Base-by-base conservation (phyloP, 495 filamentous ascomycete species). In the Aspergillus nanangensis region DNA sequence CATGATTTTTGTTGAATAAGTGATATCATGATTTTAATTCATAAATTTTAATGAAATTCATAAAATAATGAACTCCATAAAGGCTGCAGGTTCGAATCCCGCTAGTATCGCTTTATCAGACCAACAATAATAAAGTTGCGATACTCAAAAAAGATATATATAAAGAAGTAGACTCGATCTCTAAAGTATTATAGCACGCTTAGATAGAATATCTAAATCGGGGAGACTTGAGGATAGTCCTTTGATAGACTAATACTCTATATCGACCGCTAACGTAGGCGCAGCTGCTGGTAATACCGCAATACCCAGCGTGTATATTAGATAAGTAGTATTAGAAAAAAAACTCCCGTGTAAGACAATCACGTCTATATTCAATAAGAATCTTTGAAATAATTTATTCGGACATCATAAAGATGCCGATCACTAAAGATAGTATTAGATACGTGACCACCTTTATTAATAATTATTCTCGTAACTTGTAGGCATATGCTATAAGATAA, bases 391-490 rank as follows among this genome's bases (percentile, higher is more conserved):
- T 37, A 5, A 15, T 37, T 8, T 15, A 37, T 11, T 37, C 15
- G 2, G 34, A 37, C 17, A 8, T 37, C 13, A 37, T 37, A 15
- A 19, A 37, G 17, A 37, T 37, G 34, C 34, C 34, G 8, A 1
- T 3, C 8, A 15, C 11, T 8, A 37, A 37, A 15, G 34, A 37
- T 37, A 15, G 34, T 15, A n/a, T 18, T 18, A 38, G 36, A 8
- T 38, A 38, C 36, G 36, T 38, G 36, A 18, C 20, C 36, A 38
- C 19, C 36, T 38, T 38, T 38, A 38, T 18, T 38, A 18, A 38
- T 38, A 8, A 38, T 38, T 38, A 38, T 38, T 38, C 19, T 4
- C 19, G 36, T 18, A 18, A 18, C 36, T 38, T 18, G 19, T 38
- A 18, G 36, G 20, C 14, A n/a, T 38, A 38, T 8, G 36, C 36